These are phyloP conservation scores for Arxiozyma bovina DNA, from an alignment of 1,139 yeast genomes.

Conservation along the genomic window DNA sequence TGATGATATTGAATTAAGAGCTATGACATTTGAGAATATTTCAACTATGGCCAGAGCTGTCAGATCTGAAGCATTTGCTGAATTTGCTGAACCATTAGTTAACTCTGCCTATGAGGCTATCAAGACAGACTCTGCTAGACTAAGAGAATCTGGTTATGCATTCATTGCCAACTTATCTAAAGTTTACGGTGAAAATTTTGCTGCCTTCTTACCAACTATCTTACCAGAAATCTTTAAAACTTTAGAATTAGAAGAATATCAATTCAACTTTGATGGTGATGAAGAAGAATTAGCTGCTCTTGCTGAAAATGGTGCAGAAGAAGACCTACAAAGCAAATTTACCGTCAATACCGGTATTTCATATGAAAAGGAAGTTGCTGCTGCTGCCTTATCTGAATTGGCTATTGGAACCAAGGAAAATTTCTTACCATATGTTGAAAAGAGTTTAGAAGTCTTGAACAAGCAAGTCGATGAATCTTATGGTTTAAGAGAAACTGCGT, in stretches of 20 bases:
- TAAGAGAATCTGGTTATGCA: constrained; percentile 93
- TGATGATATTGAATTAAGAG: constrained; percentile 78
- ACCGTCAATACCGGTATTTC: constrained; percentile 92
- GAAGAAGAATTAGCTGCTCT: constrained; percentile 33
- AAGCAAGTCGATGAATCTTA: constrained; percentile 79
- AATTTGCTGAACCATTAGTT: constrained; percentile 80
- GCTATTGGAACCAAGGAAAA: constrained; percentile 78
- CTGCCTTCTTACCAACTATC: constrained; percentile 73
- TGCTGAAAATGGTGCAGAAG: constrained; percentile 33
- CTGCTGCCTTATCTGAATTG: constrained; percentile 83
- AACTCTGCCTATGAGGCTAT: constrained; percentile 80
- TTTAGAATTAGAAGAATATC: constrained; percentile 74
- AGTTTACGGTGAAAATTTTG: constrained; percentile 84
- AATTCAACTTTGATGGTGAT: constrained; percentile 37
- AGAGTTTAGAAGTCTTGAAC: constrained; percentile 53
- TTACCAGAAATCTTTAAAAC: constrained; percentile 80
- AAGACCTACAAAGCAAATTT: constrained; percentile 60
- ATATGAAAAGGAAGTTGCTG: constrained; percentile 94
- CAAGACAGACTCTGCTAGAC: constrained; percentile 68
- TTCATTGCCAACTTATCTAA: constrained; percentile 91
- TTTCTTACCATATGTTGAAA: constrained; percentile 71
- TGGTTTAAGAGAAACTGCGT: constrained; percentile 85
- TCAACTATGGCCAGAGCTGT: constrained; percentile 96
- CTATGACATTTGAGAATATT: constrained; percentile 84
- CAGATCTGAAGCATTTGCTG: constrained; percentile 78